Conservation (phyloP, 2,329 filamentous ascomycete genomes). For the Stemphylium vesicarium region DNA sequence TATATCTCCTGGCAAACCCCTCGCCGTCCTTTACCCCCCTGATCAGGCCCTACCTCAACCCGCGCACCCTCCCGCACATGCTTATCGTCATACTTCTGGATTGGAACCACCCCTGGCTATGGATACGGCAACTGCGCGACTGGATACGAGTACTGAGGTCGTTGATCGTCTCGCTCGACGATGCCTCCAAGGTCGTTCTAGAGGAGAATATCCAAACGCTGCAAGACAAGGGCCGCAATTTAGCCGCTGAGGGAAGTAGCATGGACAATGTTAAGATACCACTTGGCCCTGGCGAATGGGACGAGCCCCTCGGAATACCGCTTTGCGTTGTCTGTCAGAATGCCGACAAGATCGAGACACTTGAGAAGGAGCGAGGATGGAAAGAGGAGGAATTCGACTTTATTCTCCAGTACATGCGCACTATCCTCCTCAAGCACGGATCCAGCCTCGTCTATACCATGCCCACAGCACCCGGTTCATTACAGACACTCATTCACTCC, state of each 20-base stretch:
- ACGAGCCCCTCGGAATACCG: conserved; percentile 84
- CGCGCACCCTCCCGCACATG: conserved; percentile 82
- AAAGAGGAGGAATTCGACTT: conserved; percentile 97
- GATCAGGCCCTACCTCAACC: conserved; percentile 81
- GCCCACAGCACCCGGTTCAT: conserved; percentile 67
- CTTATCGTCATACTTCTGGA: conserved; percentile 89
- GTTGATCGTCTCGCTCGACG: conserved; percentile 74
- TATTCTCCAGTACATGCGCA: conserved; percentile 89
- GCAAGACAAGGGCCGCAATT: conserved; percentile 63
- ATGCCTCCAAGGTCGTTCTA: conserved; percentile 80
- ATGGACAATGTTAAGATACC: conserved; percentile 64
- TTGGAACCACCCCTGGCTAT: conserved; percentile 92
- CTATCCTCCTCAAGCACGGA: conserved; percentile 76
- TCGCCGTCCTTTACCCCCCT: conserved; percentile 83
- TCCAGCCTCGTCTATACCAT: conserved; percentile 64
- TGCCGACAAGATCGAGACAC: conserved; percentile 85
- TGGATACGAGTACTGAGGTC: conserved; percentile 87
- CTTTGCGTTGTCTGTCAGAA: conserved; percentile 97
- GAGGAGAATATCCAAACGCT: conserved; percentile 84
- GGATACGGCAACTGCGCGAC: conserved; percentile 85
- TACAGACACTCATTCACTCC: conserved; percentile 82
- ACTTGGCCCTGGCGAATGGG: conserved; percentile 88
- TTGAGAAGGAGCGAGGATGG: conserved; percentile 91
- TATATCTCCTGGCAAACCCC: conserved; percentile 87
- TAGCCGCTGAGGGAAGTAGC: conserved; percentile 36